Evolutionary conservation across 495 filamentous ascomycete genomes (phyloP).

Genomic region (Podospora anserina): DNA sequence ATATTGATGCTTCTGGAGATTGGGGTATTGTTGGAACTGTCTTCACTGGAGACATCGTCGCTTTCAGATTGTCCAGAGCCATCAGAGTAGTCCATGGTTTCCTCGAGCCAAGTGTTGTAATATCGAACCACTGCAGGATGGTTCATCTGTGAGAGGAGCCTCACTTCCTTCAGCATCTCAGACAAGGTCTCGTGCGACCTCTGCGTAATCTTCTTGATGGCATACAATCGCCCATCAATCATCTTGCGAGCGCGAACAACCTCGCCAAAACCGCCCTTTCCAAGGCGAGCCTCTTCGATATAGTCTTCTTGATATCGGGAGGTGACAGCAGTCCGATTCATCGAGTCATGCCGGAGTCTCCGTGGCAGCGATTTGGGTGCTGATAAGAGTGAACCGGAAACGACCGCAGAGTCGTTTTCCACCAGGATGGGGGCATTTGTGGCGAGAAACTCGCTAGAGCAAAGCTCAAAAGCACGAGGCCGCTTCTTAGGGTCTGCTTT

Average conservation of each 20-base stretch:
- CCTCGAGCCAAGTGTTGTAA: conserved; percentile 91
- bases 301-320: conserved; percentile 87
- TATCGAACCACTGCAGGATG: conserved; percentile 96
- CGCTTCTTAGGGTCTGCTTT: conserved; percentile 76
- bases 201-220: conserved; percentile 92
- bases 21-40: conserved; percentile 12
- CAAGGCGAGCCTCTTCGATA: conserved; percentile 79
- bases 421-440: conserved; percentile 56
- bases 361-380: conserved; percentile 38
- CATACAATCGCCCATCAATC: conserved; percentile 88
- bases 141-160: conserved; percentile 84
- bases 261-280: conserved; percentile 93
- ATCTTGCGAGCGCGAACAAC: conserved; percentile 96
- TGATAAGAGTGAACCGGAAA: conserved; percentile 40
- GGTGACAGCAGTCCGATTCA: conserved; percentile 40
- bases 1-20: conserved; percentile 45
- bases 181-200: conserved; percentile 74
- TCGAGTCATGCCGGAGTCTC: conserved; percentile 50
- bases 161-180: conserved; percentile 86
- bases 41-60: conserved; percentile 50
- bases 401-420: conserved; percentile 36
- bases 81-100: conserved; percentile 55
- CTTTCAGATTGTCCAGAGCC: conserved; percentile 51
- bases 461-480: conserved; percentile 82
- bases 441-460: conserved; percentile 79